These are phyloP conservation scores for Anthostomella pinea DNA, from an alignment of 2,329 filamentous ascomycete genomes.

Conservation along the genomic window DNA sequence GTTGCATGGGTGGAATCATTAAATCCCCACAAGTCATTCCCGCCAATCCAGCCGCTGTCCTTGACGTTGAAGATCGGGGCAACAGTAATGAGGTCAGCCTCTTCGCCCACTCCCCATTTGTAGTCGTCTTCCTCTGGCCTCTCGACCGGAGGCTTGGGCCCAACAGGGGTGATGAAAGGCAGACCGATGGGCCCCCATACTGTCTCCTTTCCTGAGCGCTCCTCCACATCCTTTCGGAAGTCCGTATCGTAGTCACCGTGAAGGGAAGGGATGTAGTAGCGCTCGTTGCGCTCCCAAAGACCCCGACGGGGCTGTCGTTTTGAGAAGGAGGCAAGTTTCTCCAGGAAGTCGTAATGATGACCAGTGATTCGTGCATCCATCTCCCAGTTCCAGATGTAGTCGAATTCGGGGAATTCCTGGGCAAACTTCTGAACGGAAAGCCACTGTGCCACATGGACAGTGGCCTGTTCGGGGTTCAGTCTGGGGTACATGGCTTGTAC, in stretches of 20 bases:
- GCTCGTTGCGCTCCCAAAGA: conserved; percentile 70
- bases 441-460: conserved; percentile 63
- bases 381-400: conserved; percentile 86
- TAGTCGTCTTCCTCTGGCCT: conserved; percentile 64
- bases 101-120: conserved; percentile 73
- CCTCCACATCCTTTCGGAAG: conserved; percentile 64
- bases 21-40: conserved; percentile 67
- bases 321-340: conserved; percentile 61
- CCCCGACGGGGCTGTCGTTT: conserved; percentile 67
- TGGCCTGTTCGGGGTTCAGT: conserved; percentile 55
- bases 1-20: conserved; percentile 46
- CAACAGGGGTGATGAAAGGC: conserved; percentile 59
- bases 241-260: conserved; percentile 66
- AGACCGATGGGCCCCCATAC: conserved; percentile 66
- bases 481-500: conserved; percentile 76
- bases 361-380: conserved; percentile 77
- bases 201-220: conserved; percentile 46
- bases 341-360: conserved; percentile 77
- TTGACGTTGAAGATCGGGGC: conserved; percentile 77
- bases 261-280: conserved; percentile 68
- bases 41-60: conserved; percentile 70
- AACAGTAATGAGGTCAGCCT: conserved; percentile 71
- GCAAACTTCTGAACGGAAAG: conserved; percentile 74
- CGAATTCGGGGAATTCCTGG: conserved; percentile 73
- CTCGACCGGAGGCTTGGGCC: conserved; percentile 59